Evolutionary conservation across 116 monocot species (phyloP).

Genomic region (Dioscorea cayenensis): DNA sequence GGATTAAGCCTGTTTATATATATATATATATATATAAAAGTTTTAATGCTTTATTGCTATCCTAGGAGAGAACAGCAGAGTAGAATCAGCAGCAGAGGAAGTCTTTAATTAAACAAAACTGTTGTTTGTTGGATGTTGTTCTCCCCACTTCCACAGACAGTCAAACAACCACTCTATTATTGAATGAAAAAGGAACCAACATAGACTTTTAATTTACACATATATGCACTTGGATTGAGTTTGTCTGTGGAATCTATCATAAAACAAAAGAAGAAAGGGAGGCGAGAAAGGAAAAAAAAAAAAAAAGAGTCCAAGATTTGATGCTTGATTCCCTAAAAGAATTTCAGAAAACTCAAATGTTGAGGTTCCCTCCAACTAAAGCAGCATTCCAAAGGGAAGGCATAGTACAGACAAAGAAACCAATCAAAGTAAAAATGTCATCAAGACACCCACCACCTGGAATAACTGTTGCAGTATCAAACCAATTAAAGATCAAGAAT

Average conservation of each 20-base stretch:
- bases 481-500: background rate
- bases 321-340: background rate
- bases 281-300: background rate
- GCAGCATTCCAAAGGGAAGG: constrained; percentile 2
- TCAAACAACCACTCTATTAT: background rate
- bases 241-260: constrained; percentile 2
- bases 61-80: too few species aligned
- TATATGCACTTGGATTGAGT: background rate
- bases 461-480: background rate
- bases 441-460: constrained; percentile 8
- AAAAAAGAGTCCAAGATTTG: background rate
- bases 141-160: background rate
- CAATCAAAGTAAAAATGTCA: constrained; percentile 1
- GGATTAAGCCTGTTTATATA: too few species aligned
- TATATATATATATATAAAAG: too few species aligned
- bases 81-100: too few species aligned
- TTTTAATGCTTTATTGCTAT: too few species aligned
- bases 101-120: background rate
- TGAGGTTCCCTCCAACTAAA: constrained; percentile 6
- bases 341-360: background rate
- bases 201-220: background rate
- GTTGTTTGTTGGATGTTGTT: background rate
- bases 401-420: constrained; percentile 2
- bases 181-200: constrained; percentile 1
- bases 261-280: constrained; percentile 1